A percentile compares a stretch with the other conserved stretches of the same genome.
These are phyloP conservation scores for Aspergillus aculeatus DNA, from an alignment of 2,329 filamentous ascomycete genomes.

Conservation along the genomic window DNA sequence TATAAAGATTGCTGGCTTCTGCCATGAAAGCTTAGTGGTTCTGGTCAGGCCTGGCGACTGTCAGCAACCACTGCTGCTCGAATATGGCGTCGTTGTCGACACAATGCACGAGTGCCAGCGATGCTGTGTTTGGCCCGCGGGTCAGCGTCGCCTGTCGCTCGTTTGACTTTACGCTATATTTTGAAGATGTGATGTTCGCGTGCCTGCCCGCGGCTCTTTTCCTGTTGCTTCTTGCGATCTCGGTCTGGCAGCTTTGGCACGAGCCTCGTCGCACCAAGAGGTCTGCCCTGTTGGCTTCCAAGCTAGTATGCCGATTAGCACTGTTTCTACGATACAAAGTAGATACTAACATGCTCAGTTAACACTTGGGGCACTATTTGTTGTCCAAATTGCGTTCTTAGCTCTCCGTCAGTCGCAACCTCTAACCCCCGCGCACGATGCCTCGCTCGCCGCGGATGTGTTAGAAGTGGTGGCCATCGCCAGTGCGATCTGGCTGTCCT, in stretches of 20 bases:
- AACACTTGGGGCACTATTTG: neutral
- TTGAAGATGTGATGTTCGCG: conserved; percentile 31
- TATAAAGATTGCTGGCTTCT: neutral
- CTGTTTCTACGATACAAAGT: neutral
- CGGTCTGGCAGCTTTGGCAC: conserved; percentile 17
- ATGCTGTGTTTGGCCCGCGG: neutral
- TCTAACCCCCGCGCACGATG: neutral
- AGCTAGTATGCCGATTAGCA: neutral
- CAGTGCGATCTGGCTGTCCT: conserved; percentile 19
- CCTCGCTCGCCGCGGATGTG: neutral
- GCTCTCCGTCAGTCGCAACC: neutral
- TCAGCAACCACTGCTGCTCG: too few species aligned
- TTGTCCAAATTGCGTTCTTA: neutral
- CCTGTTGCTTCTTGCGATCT: conserved; percentile 15
- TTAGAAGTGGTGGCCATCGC: neutral
- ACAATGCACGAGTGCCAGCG: conserved; percentile 40
- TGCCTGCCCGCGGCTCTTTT: conserved; percentile 24
- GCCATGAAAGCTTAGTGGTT: neutral
- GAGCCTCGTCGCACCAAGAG: neutral
- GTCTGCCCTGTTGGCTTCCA: neutral
- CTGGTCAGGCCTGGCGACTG: too few species aligned
- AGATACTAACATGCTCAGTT: neutral
- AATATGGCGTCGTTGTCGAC: neutral
- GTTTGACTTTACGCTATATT: conserved; percentile 37
- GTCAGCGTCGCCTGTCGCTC: conserved; percentile 8